Evolutionary conservation across 2,329 filamentous ascomycete species (phyloP).

Genomic region (Fusarium beomiforme): DNA sequence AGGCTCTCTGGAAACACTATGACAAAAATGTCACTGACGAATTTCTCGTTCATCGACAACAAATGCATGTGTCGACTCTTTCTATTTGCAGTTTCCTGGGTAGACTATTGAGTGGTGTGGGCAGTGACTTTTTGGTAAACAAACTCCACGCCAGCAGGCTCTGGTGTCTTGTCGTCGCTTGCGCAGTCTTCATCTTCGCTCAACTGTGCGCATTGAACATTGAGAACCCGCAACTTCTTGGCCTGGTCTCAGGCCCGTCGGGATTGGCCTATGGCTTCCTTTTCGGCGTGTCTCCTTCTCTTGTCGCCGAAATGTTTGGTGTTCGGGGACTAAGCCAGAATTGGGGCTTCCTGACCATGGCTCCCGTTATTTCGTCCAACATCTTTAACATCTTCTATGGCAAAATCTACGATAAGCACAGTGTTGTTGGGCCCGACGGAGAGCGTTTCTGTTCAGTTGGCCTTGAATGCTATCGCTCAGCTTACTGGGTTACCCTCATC

Average conservation of each 20-base stretch:
- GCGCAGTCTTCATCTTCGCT: slow-evolving; percentile 79
- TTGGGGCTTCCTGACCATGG: slow-evolving; percentile 94
- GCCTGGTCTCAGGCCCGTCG: slow-evolving; percentile 82
- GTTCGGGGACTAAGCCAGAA: slow-evolving; percentile 91
- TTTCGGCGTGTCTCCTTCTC: slow-evolving; percentile 92
- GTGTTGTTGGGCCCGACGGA: slow-evolving; percentile 72
- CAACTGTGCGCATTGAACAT: slow-evolving; percentile 82
- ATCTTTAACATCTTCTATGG: slow-evolving; percentile 95
- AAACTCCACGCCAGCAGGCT: slow-evolving; percentile 81
- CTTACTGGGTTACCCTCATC: slow-evolving; percentile 81
- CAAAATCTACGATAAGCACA: slow-evolving; percentile 82
- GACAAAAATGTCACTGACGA: slow-evolving; percentile 76
- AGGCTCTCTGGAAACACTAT: slow-evolving; percentile 88
- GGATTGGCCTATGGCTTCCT: slow-evolving; percentile 92
- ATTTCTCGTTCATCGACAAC: slow-evolving; percentile 83
- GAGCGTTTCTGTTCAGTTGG: slow-evolving; percentile 81
- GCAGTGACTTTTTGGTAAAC: slow-evolving; percentile 90
- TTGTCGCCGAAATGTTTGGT: slow-evolving; percentile 90
- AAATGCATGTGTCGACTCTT: slow-evolving; percentile 94
- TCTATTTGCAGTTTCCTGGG: slow-evolving; percentile 88
- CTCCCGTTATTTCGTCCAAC: slow-evolving; percentile 88
- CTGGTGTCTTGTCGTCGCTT: slow-evolving; percentile 88
- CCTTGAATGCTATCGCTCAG: slow-evolving; percentile 79
- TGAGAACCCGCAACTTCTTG: slow-evolving; percentile 79
- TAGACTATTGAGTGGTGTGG: slow-evolving; percentile 84